A percentile compares a stretch with the other conserved stretches of the same genome.
phyloP scores from a whole-genome alignment of 2,329 filamentous ascomycete species.

The Fusarium ambrosium region DNA sequence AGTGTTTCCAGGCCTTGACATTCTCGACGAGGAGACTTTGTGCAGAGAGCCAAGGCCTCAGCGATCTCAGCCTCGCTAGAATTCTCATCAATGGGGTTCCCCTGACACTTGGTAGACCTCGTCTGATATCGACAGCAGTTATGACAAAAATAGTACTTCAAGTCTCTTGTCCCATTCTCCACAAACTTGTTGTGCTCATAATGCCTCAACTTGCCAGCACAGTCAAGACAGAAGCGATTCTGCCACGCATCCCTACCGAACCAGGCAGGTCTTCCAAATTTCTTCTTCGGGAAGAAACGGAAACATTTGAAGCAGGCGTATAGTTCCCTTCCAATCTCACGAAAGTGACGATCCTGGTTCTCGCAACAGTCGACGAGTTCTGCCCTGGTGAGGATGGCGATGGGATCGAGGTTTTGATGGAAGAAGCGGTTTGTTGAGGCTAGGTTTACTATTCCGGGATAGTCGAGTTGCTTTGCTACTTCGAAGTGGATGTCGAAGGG shows the following conservation, averaged over 20 bases:
- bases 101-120: conserved; percentile 26
- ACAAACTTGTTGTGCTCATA: conserved; percentile 13
- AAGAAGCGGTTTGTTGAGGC: conserved; percentile 30
- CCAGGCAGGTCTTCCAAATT: conserved; percentile 9
- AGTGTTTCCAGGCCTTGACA: conserved; percentile 18
- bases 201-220: conserved; percentile 12
- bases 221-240: conserved; percentile 35
- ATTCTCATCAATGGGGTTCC: not conserved
- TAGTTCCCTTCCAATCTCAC: not conserved
- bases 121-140: conserved; percentile 34
- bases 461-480: conserved; percentile 22
- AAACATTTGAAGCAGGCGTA: conserved; percentile 37
- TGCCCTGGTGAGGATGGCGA: not conserved
- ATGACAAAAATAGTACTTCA: conserved; percentile 42
- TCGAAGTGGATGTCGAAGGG: conserved; percentile 38
- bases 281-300: conserved; percentile 23
- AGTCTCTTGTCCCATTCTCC: not conserved
- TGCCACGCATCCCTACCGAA: not conserved
- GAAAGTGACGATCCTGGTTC: conserved; percentile 7
- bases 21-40: not conserved
- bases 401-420: conserved; percentile 14
- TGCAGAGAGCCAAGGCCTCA: conserved; percentile 1
- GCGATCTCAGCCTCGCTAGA: not conserved
- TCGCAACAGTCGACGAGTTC: conserved; percentile 10
- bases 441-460: conserved; percentile 17